Conservation (phyloP, 257 asterid species). For the Solanum pimpinellifolium region DNA sequence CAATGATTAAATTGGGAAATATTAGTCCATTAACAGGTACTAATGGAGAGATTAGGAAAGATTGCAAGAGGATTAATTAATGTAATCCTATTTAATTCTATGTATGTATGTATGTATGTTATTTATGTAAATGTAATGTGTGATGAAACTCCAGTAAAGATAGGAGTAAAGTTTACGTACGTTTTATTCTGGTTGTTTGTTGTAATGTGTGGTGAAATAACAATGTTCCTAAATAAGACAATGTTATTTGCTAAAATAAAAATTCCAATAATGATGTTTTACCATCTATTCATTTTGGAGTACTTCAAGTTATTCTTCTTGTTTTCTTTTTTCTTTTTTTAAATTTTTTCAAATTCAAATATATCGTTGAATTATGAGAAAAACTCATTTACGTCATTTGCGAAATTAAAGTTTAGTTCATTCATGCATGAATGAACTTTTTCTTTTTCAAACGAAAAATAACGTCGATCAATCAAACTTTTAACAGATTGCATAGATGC, state of each 20-base stretch:
- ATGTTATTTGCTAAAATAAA: background rate
- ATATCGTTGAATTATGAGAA: background rate
- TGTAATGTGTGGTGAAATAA: background rate
- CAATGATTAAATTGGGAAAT: slow-evolving; percentile 71
- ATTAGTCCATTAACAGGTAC: slow-evolving; percentile 46
- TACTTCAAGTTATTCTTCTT: background rate
- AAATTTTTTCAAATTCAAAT: too few relatives aligned
- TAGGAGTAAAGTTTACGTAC: background rate
- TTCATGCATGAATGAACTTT: background rate
- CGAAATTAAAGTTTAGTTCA: too few relatives aligned
- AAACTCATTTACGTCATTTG: background rate
- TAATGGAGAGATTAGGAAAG: slow-evolving; percentile 49
- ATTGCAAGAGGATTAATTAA: slow-evolving; percentile 51
- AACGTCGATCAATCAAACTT: too few relatives aligned
- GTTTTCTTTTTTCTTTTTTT: too few relatives aligned
- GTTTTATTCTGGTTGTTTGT: background rate
- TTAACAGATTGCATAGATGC: rapidly evolving
- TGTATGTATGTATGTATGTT: background rate
- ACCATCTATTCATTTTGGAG: background rate
- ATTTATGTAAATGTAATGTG: background rate
- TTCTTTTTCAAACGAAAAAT: too few relatives aligned
- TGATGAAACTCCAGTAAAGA: background rate
- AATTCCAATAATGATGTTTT: background rate
- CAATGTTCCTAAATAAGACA: background rate
- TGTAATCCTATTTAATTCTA: background rate